Base-by-base conservation (phyloP, 768 basidiomycete species). In the Fistulinella prunicolor region DNA sequence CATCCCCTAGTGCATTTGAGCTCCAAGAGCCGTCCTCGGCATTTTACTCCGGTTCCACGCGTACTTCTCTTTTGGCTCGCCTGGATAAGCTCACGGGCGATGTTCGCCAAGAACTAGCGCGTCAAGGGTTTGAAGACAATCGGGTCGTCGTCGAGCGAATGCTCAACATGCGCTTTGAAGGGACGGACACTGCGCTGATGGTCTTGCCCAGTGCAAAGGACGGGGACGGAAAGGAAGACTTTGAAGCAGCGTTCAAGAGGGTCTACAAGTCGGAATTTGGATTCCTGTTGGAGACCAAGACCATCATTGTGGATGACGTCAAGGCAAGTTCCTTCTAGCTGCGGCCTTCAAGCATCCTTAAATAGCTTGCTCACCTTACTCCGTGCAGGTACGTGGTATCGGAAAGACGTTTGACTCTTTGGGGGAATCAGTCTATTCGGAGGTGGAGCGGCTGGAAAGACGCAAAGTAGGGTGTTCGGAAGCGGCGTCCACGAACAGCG, bases 171-270 rank as follows among this genome's bases (percentile, higher is more conserved):
- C 82, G 92, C 19, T 94, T 94, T 56, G 88, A 94, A 41, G 93
- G 93, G 3, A 94, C 90, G 0, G 93, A 95, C 68, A 98, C 95
- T 0, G 80, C 93, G 14, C 66, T 97, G 55, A 95, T 97, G 91
- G 80, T 93, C 10, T 70, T 91, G 12, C 81, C 86, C 0, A 55
- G 74, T 19, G 54, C 63, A 8, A 56, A 60, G 20, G 75, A 76
- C 28, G 78, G 75, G 0, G 77, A 83, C 55, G 82, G 76, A 20
- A 57, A 72, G 13, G 82, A 85, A 52, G 86, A 93, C 65, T 94
- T 87, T 62, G 84, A 84, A 56, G 76, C 74, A 3, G 89, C 85
- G 9, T 98, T 96, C 74, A 82, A 80, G 62, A 71, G 81, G 42
- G 77, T 79, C 36, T 94, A 96, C 72, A 89, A 82, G 70, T 67